Conservation (phyloP, 495 filamentous ascomycete genomes). For the Aspergillus wentii region DNA sequence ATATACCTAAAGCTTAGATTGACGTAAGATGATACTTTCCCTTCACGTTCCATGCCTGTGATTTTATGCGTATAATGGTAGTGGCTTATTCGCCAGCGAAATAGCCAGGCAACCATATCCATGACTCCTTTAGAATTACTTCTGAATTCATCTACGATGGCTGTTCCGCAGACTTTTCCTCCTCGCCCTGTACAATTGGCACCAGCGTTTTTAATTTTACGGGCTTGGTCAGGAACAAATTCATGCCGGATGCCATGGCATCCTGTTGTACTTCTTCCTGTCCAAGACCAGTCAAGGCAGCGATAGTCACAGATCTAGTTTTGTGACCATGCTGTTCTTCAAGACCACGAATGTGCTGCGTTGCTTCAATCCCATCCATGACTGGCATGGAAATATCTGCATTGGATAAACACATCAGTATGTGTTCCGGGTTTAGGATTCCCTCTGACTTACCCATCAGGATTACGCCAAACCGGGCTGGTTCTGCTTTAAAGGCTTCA, state of each 20-base stretch:
- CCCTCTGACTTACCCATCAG: constrained; percentile 49
- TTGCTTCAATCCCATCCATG: constrained; percentile 52
- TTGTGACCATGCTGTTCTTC: constrained; percentile 19
- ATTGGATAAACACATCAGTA: not conserved
- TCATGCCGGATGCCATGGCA: constrained; percentile 29
- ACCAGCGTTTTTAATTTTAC: constrained; percentile 12
- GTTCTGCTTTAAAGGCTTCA: constrained; percentile 29
- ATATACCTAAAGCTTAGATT: too few relatives aligned
- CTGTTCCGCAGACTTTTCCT: too few relatives aligned
- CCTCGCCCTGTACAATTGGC: too few relatives aligned
- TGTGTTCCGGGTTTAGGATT: too few relatives aligned
- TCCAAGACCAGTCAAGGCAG: constrained; percentile 31
- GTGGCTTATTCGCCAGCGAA: too few relatives aligned
- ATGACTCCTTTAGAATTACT: too few relatives aligned
- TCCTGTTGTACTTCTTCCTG: constrained; percentile 19
- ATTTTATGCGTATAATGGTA: too few relatives aligned
- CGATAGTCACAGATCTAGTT: constrained; percentile 13
- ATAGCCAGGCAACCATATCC: too few relatives aligned
- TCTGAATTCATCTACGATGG: too few relatives aligned
- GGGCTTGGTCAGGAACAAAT: constrained; percentile 35
- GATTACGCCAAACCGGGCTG: constrained; percentile 33
- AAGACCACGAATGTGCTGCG: constrained; percentile 40
- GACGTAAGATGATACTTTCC: too few relatives aligned
- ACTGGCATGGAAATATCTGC: constrained; percentile 54
- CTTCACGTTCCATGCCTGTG: too few relatives aligned